phyloP scores from a whole-genome alignment of 75 land plant genomes.

The Pinus albicaulis region DNA sequence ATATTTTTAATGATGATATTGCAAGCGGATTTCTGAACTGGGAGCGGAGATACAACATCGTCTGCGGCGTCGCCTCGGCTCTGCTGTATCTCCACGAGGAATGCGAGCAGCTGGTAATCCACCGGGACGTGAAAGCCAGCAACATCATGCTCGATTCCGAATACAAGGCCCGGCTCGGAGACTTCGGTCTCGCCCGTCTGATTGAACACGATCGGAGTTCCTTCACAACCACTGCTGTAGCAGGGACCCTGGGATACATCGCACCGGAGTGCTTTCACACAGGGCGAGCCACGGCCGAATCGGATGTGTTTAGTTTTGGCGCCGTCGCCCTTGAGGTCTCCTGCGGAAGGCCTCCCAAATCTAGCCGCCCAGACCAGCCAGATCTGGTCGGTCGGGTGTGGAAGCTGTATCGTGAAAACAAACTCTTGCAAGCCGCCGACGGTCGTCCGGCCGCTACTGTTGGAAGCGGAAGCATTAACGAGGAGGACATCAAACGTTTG shows the following conservation, averaged over 20 bases:
- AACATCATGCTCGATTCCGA: conserved; percentile 37
- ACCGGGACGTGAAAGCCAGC: conserved; percentile 37
- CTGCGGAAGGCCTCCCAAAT: conserved; percentile 36
- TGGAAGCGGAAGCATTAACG: neutral
- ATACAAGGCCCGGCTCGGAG: conserved; percentile 34
- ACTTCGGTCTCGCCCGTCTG: conserved; percentile 33
- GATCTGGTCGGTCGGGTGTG: conserved; percentile 68
- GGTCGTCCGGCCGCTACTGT: conserved; percentile 6
- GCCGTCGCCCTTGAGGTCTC: conserved; percentile 43
- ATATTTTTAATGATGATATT: neutral
- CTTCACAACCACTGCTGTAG: conserved; percentile 17
- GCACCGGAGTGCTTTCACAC: conserved; percentile 41
- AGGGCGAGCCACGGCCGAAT: conserved; percentile 40
- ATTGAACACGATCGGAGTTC: conserved; percentile 16
- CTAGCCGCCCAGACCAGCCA: conserved; percentile 23
- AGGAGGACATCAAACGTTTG: conserved; percentile 37
- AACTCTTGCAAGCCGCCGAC: conserved; percentile 42
- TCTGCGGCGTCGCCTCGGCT: conserved; percentile 14
- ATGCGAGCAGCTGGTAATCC: conserved; percentile 24
- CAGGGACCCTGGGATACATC: conserved; percentile 45
- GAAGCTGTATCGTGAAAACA: conserved; percentile 23
- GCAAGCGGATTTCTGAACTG: conserved; percentile 9
- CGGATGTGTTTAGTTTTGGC: conserved; percentile 56
- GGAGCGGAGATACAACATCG: conserved; percentile 30
- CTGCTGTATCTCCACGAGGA: conserved; percentile 32